Evolutionary conservation across 345 rosid species (phyloP).

Genomic region (Microthlaspi erraticum): DNA sequence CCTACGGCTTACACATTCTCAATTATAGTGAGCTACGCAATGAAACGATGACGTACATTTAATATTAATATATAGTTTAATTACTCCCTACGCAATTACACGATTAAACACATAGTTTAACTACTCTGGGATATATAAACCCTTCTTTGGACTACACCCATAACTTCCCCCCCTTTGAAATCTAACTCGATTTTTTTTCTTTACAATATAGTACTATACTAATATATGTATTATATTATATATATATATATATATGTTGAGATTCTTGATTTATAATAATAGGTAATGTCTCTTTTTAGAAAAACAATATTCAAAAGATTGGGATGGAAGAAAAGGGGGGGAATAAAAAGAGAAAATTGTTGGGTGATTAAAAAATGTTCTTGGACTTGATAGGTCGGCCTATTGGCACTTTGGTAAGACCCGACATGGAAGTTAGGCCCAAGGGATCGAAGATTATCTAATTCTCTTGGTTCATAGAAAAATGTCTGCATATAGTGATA

Average conservation of each 20-base stretch:
- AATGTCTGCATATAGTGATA: background rate
- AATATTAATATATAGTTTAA: background rate
- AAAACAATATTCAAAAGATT: slow-evolving; percentile 4
- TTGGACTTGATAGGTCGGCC: too few relatives aligned
- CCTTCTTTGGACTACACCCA: slow-evolving; percentile 8
- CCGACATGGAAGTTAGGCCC: too few relatives aligned
- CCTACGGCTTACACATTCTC: slow-evolving; percentile 10
- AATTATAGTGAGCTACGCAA: slow-evolving; percentile 7
- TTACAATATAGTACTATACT: background rate
- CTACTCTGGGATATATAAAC: background rate
- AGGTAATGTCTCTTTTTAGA: too few relatives aligned
- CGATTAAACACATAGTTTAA: too few relatives aligned
- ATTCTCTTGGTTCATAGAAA: too few relatives aligned
- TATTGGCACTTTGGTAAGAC: too few relatives aligned
- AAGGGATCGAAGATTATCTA: too few relatives aligned
- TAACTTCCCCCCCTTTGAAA: slow-evolving; percentile 27
- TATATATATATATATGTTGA: background rate
- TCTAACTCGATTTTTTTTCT: slow-evolving; percentile 8
- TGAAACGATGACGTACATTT: slow-evolving; percentile 10
- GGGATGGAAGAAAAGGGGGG: background rate
- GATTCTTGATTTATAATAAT: background rate
- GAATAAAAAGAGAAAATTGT: too few relatives aligned
- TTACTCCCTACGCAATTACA: background rate
- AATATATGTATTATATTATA: too few relatives aligned
- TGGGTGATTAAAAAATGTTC: too few relatives aligned